Evolutionary conservation across 1,284 basidiomycete species (phyloP).

Genomic region (Taiwanofungus camphoratus): DNA sequence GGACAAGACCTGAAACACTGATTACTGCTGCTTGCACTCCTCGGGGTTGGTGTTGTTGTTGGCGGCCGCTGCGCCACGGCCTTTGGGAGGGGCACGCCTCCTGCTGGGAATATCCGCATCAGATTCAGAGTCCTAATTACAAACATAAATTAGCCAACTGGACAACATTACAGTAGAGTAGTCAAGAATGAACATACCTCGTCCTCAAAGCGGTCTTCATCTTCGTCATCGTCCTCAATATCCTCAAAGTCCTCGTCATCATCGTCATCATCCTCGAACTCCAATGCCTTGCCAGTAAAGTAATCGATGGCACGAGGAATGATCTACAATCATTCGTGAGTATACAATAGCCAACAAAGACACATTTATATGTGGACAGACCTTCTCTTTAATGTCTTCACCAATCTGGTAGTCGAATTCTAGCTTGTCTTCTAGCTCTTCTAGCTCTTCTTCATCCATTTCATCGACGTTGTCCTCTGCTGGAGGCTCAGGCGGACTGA

Average conservation of each 20-base stretch:
- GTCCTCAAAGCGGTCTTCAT: conserved; percentile 46
- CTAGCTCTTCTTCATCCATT: conserved; percentile 83
- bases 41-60: conserved; percentile 58
- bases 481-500: conserved; percentile 80
- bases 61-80: conserved; percentile 36
- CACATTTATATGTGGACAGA: conserved; percentile 23
- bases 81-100: conserved; percentile 52
- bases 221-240: conserved; percentile 52
- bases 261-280: conserved; percentile 78
- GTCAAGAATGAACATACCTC: conserved; percentile 34
- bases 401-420: conserved; percentile 98
- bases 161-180: conserved; percentile 5
- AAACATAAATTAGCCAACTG: conserved; percentile 15
- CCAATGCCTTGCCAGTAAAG: conserved; percentile 95
- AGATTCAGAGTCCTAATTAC: conserved; percentile 51
- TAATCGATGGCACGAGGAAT: conserved; percentile 93
- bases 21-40: conserved; percentile 83
- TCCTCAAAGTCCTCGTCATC: conserved; percentile 65
- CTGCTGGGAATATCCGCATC: conserved; percentile 54
- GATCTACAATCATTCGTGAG: conserved; percentile 44
- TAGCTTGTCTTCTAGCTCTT: conserved; percentile 87
- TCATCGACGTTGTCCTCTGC: conserved; percentile 78
- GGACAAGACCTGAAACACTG: neutral
- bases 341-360: neutral
- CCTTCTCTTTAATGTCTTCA: conserved; percentile 97